phyloP scores from a whole-genome alignment of 2,329 filamentous ascomycete genomes.

The Thielaviopsis ethacetica region DNA sequence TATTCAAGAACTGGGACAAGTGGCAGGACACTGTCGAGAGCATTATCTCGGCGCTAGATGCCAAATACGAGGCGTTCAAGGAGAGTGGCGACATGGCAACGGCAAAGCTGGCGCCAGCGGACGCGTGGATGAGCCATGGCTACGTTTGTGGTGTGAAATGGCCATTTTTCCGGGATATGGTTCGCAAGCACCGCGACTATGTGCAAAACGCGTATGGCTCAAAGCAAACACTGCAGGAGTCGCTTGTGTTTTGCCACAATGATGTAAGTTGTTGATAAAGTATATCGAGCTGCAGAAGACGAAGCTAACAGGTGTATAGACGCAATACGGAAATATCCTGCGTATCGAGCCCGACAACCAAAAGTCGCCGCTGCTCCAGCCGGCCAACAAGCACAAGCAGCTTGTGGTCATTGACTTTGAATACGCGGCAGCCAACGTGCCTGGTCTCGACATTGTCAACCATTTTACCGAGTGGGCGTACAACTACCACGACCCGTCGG shows the following conservation, averaged over 20 bases:
- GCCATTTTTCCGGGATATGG: conserved; percentile 55
- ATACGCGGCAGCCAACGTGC: conserved; percentile 78
- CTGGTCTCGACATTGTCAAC: conserved; percentile 86
- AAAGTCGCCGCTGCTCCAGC: conserved; percentile 73
- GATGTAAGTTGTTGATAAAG: conserved; percentile 45
- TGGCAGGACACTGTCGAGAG: conserved; percentile 57
- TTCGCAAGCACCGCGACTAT: conserved; percentile 63
- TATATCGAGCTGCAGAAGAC: background rate
- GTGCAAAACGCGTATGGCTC: conserved; percentile 59
- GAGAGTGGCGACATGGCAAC: conserved; percentile 6
- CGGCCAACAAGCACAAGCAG: conserved; percentile 88
- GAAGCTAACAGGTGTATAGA: conserved; percentile 32
- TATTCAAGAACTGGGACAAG: conserved; percentile 90
- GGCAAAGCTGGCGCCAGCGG: conserved; percentile 15
- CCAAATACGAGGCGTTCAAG: conserved; percentile 36
- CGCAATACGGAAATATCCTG: conserved; percentile 96
- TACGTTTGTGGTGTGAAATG: conserved; percentile 75
- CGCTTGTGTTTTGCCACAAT: conserved; percentile 90
- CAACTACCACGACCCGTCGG: conserved; percentile 68
- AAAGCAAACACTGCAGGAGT: conserved; percentile 46
- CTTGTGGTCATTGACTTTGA: conserved; percentile 97
- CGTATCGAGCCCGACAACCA: conserved; percentile 50
- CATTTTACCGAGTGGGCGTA: conserved; percentile 98
- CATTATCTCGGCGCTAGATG: conserved; percentile 39
- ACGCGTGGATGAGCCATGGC: conserved; percentile 51